Base-by-base conservation (phyloP, 164 flowering plant genomes). In the Hamamelis virginiana region DNA sequence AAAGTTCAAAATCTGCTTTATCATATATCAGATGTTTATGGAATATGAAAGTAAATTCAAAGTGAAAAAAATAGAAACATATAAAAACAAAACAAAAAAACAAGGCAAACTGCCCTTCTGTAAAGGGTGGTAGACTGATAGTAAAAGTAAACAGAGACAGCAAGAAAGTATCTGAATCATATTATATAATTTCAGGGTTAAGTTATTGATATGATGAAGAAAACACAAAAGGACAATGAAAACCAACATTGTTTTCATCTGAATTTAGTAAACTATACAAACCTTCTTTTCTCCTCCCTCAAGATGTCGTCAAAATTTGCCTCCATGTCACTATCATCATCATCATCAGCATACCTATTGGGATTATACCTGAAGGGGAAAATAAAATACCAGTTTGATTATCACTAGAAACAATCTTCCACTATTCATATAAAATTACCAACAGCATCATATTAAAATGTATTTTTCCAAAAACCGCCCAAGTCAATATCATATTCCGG, bases 261-360 rank as follows among this genome's bases (percentile, higher is more conserved):
- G n/a, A n/a, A n/a, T 33, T 28, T 43, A 41, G 3, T 45, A 47
- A 19, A 44, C 14, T 11, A 25, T 51, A 64, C 80, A 68, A 61
- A 90, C 99, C 99, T 96, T 46, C 80, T 74, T 44, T 21, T 76
- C 69, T 96, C 99, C 75, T 96, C 99, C 74, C 9, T 69, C 77
- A 72, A 53, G 47, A 96, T 93, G 27, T 88, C 87, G n/a, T 85
- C 85, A 71, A 86, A 96, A 66, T 79, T 80, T 43, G 92, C 97
- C 76, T 93, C 98, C 99, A 96, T 93, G 74, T 88, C 90, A 62
- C 94, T 83, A 74, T 72, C 87, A 77, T 95, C 97, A 60, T 88
- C 94, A 66, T 87, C 91, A 64, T 59, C 74, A 38, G 57, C 62
- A 80, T 62, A 90, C 59, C 77, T 86, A 1, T 65, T 60, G 6